Percentiles rank a stretch among this genome's conserved stretches.
Evolutionary conservation across 2,329 filamentous ascomycete genomes (phyloP).

Genomic region (Fusarium sacchari): DNA sequence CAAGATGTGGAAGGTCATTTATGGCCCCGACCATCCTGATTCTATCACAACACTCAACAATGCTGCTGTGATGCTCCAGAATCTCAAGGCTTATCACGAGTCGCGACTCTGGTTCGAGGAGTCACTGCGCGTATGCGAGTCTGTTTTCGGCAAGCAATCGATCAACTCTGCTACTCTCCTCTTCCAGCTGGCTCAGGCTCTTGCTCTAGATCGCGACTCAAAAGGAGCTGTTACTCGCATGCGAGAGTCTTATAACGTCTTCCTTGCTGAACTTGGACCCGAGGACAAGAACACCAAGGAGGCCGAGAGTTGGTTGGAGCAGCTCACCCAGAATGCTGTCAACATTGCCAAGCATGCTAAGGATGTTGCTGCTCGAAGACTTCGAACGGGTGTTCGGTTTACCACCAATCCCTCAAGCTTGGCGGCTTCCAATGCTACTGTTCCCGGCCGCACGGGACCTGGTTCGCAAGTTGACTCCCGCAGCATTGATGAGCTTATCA

Average conservation of each 20-base stretch:
- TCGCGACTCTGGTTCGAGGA: conserved; percentile 97
- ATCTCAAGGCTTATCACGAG: conserved; percentile 92
- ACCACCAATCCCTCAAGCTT: conserved; percentile 52
- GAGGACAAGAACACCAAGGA: conserved; percentile 98
- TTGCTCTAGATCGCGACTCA: conserved; percentile 94
- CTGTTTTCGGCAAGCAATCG: conserved; percentile 87
- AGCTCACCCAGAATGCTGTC: conserved; percentile 94
- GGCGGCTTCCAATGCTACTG: conserved; percentile 44
- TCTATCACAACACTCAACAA: conserved; percentile 99
- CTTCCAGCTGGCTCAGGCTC: conserved; percentile 95
- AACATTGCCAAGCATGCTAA: conserved; percentile 94
- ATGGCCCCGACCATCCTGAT: conserved; percentile 92
- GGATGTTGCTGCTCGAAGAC: conserved; percentile 78
- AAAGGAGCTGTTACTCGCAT: conserved; percentile 92
- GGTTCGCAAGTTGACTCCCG: conserved; percentile 71
- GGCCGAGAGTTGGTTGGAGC: conserved; percentile 94
- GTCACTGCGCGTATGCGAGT: conserved; percentile 87
- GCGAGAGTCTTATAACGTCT: conserved; percentile 97
- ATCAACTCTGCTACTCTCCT: conserved; percentile 94
- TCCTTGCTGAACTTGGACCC: conserved; percentile 84
- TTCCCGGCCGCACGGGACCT: conserved; percentile 45
- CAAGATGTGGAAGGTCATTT: conserved; percentile 96
- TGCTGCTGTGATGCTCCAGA: conserved; percentile 97
- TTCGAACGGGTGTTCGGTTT: conserved; percentile 76
- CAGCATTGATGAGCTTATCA: conserved; percentile 92